Evolutionary conservation across 805 yeast genomes (phyloP).

Genomic region (Monosporozyma aerobia): DNA sequence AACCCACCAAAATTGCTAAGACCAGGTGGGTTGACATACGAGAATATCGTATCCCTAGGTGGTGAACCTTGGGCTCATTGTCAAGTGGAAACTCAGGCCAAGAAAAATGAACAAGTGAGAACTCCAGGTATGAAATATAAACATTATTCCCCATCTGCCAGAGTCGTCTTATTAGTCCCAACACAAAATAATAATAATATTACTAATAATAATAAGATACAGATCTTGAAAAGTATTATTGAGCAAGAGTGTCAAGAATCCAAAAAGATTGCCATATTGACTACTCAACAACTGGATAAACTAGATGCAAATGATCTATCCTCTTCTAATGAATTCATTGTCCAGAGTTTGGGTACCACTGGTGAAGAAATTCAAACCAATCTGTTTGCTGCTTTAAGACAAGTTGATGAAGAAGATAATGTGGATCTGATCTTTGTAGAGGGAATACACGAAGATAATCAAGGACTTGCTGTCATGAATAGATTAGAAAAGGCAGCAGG

Average conservation of each 20-base stretch:
- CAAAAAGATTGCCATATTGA: conserved; percentile 44
- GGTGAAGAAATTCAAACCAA: conserved; percentile 60
- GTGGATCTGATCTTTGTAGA: conserved; percentile 76
- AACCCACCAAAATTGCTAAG: conserved; percentile 80
- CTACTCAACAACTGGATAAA: conserved; percentile 27
- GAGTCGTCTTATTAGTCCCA: conserved; percentile 56
- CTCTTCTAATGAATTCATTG: background rate
- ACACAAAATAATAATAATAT: conserved; percentile 34
- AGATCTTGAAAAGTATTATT: conserved; percentile 26
- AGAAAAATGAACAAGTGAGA: conserved; percentile 59
- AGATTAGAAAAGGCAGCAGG: conserved; percentile 37
- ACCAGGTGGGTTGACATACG: conserved; percentile 89
- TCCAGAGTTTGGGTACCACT: conserved; percentile 35
- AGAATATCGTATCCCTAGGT: conserved; percentile 56
- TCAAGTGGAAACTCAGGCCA: conserved; percentile 51
- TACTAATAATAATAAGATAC: conserved; percentile 7
- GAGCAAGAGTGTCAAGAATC: conserved; percentile 10
- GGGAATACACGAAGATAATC: conserved; percentile 63
- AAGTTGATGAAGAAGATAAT: conserved; percentile 53
- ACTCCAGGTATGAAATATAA: conserved; percentile 98
- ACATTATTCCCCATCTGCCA: conserved; percentile 88
- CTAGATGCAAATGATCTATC: background rate
- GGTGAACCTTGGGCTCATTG: conserved; percentile 62
- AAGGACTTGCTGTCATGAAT: conserved; percentile 94
- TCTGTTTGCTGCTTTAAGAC: conserved; percentile 63